Base-by-base conservation (phyloP, 331 rosid species). In the Pyrus hybrid region DNA sequence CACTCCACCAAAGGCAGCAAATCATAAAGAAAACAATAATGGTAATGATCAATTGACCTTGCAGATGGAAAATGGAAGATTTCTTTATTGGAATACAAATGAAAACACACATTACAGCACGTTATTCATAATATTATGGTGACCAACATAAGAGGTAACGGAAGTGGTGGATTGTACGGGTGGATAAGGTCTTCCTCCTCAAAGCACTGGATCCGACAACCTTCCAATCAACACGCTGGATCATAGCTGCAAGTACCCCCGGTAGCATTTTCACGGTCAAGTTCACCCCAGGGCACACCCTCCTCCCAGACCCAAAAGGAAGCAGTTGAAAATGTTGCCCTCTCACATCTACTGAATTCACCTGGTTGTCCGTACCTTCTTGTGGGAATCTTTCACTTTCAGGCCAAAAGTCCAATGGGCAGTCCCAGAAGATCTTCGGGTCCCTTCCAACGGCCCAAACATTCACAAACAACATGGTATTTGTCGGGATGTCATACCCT, bases 241-340 rank as follows among this genome's bases (percentile, higher is more conserved):
- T 74, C 74, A 80, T 29, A 51, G 60, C 79, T 13, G 43, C 83
- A 28, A 74, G 18, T 3, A 82, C 17, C 9, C 80, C 56, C 0
- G 90, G 87, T 68, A 84, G 45, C 63, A 83, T 82, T 5, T 76
- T 76, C 23, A 83, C 71, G 6, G 85, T 83, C 54, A 86, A 70
- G 53, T 65, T 79, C 2, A 81, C 56, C 0, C 90, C 88, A 7
- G 88, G 86, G 54, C 93, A 88, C 67, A 74, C 80, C 66, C 90
- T 86, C 57, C 85, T 85, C 1, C 89, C 89, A 0, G 82, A 74
- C n/a, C 89, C 89, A 51, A 85, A 88, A 17, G 88, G 88, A 9
- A 83, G 30, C 5, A 80, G 76, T 23, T 23, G 61, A 41, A 83
- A 85, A 61, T 87, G 78, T 5, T 87, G 82, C 2, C 82, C 87